phyloP scores from a whole-genome alignment of 2,329 filamentous ascomycete genomes.

The Calycina marina region DNA sequence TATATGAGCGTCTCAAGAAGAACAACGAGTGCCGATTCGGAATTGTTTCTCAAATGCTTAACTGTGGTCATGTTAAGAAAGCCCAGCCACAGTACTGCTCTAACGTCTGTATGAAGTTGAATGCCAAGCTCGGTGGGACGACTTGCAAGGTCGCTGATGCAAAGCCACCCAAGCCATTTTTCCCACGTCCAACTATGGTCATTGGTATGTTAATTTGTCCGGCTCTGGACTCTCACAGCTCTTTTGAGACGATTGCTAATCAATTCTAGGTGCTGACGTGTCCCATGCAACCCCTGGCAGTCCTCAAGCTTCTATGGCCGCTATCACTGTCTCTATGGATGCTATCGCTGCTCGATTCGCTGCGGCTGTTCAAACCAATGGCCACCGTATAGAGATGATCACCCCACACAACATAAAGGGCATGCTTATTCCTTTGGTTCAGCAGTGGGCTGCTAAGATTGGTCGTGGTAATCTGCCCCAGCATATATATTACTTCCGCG shows the following conservation, averaged over 20 bases:
- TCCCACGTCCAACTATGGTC: slow-evolving; percentile 54
- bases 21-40: slow-evolving; percentile 73
- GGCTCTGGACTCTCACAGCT: too few species aligned
- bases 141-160: slow-evolving; percentile 35
- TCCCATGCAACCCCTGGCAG: slow-evolving; percentile 66
- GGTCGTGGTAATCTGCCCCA: slow-evolving; percentile 40
- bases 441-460: slow-evolving; percentile 45
- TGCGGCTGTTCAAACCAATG: slow-evolving; percentile 71
- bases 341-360: slow-evolving; percentile 57
- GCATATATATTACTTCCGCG: slow-evolving; percentile 84
- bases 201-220: slow-evolving; percentile 34
- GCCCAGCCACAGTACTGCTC: slow-evolving; percentile 73
- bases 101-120: slow-evolving; percentile 94
- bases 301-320: slow-evolving; percentile 60
- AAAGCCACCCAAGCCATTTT: slow-evolving; percentile 23
- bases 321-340: slow-evolving; percentile 74
- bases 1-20: slow-evolving; percentile 82
- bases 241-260: slow-evolving; percentile 32
- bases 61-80: slow-evolving; percentile 52
- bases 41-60: slow-evolving; percentile 70
- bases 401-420: slow-evolving; percentile 46
- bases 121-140: slow-evolving; percentile 80
- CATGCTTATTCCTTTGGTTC: slow-evolving; percentile 50
- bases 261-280: slow-evolving; percentile 79
- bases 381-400: slow-evolving; percentile 68